These are phyloP conservation scores for Artemisia tridentata DNA, from an alignment of 129 eudicot species.

Conservation along the genomic window DNA sequence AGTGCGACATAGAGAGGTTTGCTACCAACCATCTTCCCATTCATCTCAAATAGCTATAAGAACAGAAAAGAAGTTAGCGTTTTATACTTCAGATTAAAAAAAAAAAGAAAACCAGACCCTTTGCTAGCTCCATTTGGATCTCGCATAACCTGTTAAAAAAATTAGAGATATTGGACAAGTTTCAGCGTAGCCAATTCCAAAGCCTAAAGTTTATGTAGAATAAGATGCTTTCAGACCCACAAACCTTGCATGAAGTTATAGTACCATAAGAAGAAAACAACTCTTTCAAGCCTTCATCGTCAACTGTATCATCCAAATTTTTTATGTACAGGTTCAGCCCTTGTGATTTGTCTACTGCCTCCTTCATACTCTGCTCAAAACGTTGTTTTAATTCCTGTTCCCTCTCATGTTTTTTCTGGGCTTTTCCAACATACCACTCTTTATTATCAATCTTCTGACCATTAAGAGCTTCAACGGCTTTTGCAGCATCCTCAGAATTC, in stretches of 20 bases:
- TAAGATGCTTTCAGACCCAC: conserved; percentile 11
- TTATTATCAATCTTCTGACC: conserved; percentile 69
- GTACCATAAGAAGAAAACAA: conserved; percentile 59
- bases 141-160: conserved; percentile 60
- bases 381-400: conserved; percentile 59
- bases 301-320: conserved; percentile 69
- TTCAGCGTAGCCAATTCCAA: background rate
- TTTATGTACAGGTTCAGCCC: conserved; percentile 68
- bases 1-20: conserved; percentile 80
- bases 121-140: conserved; percentile 64
- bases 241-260: conserved; percentile 79
- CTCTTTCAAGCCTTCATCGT: conserved; percentile 66
- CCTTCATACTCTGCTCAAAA: conserved; percentile 65
- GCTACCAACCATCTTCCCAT: conserved; percentile 73
- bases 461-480: conserved; percentile 67
- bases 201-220: background rate
- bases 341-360: conserved; percentile 63
- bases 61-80: conserved; percentile 6
- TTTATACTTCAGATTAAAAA: background rate
- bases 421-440: conserved; percentile 50
- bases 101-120: conserved; percentile 56
- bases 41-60: conserved; percentile 65
- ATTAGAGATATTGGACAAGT: background rate
- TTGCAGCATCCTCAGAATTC: conserved; percentile 71
- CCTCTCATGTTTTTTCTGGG: conserved; percentile 75